Base-by-base conservation (phyloP, 2,329 filamentous ascomycete species). In the Verticillium dahliae region DNA sequence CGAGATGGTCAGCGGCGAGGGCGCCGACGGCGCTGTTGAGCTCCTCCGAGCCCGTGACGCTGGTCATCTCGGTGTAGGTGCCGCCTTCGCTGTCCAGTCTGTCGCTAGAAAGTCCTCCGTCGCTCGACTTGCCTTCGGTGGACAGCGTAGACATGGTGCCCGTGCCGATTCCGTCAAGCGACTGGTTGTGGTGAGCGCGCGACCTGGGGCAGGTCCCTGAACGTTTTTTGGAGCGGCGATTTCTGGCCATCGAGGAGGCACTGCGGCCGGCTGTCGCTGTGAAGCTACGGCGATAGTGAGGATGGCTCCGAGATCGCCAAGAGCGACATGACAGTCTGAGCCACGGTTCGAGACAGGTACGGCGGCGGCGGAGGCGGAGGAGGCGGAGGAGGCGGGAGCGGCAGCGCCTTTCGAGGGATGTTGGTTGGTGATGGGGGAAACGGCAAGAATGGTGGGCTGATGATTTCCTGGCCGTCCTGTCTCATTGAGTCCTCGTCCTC, bases 51-150 rank as follows among this genome's bases (percentile, higher is more conserved):
- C 69, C 68, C 65, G 69, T 66, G 61, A 76, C 65, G 62, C 73
- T 76, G 56, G 75, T 75, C 74, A 75, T 75, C 62, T 71, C 71
- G 57, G 74, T 76, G 10, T 71, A 70, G 27, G 67, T 67, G 58
- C 69, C 71, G 62, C 50, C 41, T 34, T 75, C 72, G 66, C 73
- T 74, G 31, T 67, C 66, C 52, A 66, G 69, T 62, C 67, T 64
- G 60, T 73, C 70, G 66, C 72, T 75, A 35, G 64, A 66, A 57
- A 68, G 60, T 57, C 70, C 71, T 56, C 68, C 70, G 62, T 73
- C 73, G 67, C 70, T 74, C 54, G 74, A 75, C 62, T 70, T 68
- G 50, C 72, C 71, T 58, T 73, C 71, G 33, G 72, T 72, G 52
- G 70, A 73, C 69, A 74, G 67, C 63, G 65, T 67, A 65, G 63